These are phyloP conservation scores for Tetrapisispora arboricola DNA, from an alignment of 805 yeast genomes.

Conservation along the genomic window DNA sequence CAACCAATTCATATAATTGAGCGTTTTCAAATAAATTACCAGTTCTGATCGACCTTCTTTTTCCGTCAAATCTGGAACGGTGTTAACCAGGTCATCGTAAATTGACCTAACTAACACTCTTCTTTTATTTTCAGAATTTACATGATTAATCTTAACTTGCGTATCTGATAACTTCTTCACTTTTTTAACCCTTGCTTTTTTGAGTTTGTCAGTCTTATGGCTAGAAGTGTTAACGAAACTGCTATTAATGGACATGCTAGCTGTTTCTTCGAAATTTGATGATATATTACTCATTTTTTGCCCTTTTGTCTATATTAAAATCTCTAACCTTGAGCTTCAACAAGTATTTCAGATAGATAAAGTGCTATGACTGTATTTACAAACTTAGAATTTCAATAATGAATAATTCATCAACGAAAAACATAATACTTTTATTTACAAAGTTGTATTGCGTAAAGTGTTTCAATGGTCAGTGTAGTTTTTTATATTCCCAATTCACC, in stretches of 20 bases:
- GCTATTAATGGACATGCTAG: neutral
- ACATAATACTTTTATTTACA: no score
- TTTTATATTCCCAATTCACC: no score
- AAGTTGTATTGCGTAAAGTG: no score
- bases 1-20: conserved; percentile 43
- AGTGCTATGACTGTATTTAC: no score
- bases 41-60: conserved; percentile 74
- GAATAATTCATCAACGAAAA: no score
- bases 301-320: no score
- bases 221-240: neutral
- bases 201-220: conserved; percentile 4
- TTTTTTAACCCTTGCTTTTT: conserved; percentile 8
- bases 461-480: no score
- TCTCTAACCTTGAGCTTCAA: no score
- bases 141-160: conserved; percentile 52
- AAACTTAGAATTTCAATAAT: no score
- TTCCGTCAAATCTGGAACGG: conserved; percentile 65
- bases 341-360: no score
- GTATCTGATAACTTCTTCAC: conserved; percentile 6
- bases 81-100: conserved; percentile 60
- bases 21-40: conserved; percentile 55
- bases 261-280: neutral
- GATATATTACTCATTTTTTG: no score
- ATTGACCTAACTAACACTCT: conserved; percentile 77
- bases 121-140: conserved; percentile 78